Evolutionary conservation across 1,284 basidiomycete genomes (phyloP).

Genomic region (Tylopilus sp.): DNA sequence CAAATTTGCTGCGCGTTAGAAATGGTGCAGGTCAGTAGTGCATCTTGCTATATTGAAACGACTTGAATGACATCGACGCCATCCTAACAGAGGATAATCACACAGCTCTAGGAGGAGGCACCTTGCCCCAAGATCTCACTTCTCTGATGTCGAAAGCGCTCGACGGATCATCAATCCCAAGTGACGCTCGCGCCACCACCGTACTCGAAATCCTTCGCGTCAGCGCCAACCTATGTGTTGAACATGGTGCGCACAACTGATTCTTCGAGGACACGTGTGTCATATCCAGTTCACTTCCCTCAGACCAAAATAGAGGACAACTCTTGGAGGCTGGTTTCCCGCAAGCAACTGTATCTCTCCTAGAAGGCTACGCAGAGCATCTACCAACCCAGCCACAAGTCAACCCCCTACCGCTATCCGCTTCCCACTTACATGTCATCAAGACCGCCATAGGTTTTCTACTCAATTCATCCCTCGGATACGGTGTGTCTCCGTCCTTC

Average conservation of each 20-base stretch:
- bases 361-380: slow-evolving; percentile 66
- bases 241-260: slow-evolving; percentile 56
- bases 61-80: slow-evolving; percentile 17
- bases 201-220: slow-evolving; percentile 71
- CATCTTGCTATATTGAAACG: slow-evolving; percentile 1
- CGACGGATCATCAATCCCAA: slow-evolving; percentile 47
- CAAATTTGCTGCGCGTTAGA: slow-evolving; percentile 59
- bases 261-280: neutral
- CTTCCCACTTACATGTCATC: slow-evolving; percentile 67
- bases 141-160: slow-evolving; percentile 58
- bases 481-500: slow-evolving; percentile 48
- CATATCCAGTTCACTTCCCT: slow-evolving; percentile 4
- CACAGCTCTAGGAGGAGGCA: slow-evolving; percentile 61
- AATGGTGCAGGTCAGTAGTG: slow-evolving; percentile 45
- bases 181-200: slow-evolving; percentile 44
- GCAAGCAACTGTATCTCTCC: slow-evolving; percentile 59
- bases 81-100: slow-evolving; percentile 60
- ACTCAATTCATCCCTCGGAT: slow-evolving; percentile 76
- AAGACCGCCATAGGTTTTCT: slow-evolving; percentile 79
- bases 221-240: slow-evolving; percentile 77
- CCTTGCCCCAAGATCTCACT: slow-evolving; percentile 62
- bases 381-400: slow-evolving; percentile 43
- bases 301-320: slow-evolving; percentile 65
- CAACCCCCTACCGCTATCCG: slow-evolving; percentile 50
- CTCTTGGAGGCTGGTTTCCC: slow-evolving; percentile 70